Conservation (phyloP, 2,329 filamentous ascomycete genomes). For the Colletotrichum sp. region DNA sequence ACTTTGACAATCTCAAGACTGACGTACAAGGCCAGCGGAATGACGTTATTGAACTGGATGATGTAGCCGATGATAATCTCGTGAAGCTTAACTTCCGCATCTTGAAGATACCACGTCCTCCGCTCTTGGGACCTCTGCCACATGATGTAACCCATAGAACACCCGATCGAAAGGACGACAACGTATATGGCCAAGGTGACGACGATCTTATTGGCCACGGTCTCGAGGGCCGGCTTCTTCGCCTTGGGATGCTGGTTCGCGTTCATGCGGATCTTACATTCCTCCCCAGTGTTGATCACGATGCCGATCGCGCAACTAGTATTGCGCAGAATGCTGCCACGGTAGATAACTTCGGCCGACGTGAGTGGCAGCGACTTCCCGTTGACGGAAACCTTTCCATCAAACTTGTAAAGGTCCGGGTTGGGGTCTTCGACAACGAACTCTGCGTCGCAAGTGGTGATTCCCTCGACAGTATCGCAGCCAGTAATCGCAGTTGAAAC, state of each 20-base stretch:
- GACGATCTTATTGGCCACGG: conserved; percentile 80
- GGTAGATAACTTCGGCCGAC: conserved; percentile 82
- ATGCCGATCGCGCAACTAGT: conserved; percentile 75
- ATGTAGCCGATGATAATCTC: conserved; percentile 88
- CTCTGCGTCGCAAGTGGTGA: conserved; percentile 61
- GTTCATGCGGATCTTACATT: conserved; percentile 93
- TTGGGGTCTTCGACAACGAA: conserved; percentile 81
- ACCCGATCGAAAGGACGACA: conserved; percentile 77
- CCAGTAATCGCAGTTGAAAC: conserved; percentile 63
- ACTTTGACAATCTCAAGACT: conserved; percentile 88
- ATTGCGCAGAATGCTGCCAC: conserved; percentile 85
- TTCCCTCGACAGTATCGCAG: conserved; percentile 59
- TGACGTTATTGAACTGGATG: conserved; percentile 97
- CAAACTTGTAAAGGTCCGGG: conserved; percentile 77
- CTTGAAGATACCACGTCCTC: conserved; percentile 76
- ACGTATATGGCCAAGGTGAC: conserved; percentile 83
- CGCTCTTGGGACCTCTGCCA: conserved; percentile 75
- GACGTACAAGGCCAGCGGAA: conserved; percentile 89
- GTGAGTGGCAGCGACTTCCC: conserved; percentile 73
- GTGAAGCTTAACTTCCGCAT: conserved; percentile 75
- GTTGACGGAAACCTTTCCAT: conserved; percentile 68
- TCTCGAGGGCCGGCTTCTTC: conserved; percentile 80
- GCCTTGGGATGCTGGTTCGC: conserved; percentile 86
- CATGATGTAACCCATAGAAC: conserved; percentile 80
- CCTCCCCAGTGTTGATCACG: conserved; percentile 88